Percentiles rank a stretch among this genome's conserved stretches.
phyloP scores from a whole-genome alignment of 2,329 filamentous ascomycete species.

The Xylariales sp. region DNA sequence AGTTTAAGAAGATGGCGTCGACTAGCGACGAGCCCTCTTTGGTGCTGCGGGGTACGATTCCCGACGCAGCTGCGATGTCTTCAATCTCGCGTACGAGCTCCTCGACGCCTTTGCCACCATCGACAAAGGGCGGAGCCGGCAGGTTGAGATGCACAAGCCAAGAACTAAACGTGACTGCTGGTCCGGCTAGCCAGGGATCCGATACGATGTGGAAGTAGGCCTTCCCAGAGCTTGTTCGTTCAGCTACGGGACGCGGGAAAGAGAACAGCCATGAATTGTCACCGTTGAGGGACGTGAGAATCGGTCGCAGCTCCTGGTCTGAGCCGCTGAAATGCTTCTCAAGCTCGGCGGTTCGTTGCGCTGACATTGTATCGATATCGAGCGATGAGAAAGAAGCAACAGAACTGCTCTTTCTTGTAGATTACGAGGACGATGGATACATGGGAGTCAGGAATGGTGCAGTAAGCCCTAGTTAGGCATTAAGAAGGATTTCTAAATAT shows the following conservation, averaged over 20 bases:
- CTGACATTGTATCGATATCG: no score
- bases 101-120: constrained; percentile 13
- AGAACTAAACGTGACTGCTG: background rate
- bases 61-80: constrained; percentile 3
- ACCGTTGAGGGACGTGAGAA: constrained; percentile 28
- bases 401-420: no score
- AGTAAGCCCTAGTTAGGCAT: no score
- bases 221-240: constrained; percentile 15
- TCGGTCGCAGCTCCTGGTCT: constrained; percentile 14
- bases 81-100: constrained; percentile 13
- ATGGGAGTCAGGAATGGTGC: no score
- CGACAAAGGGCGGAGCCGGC: constrained; percentile 3
- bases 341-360: background rate
- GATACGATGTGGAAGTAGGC: constrained; percentile 27
- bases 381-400: no score
- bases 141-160: constrained; percentile 11
- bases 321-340: background rate
- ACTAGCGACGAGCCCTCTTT: background rate
- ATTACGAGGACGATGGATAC: no score
- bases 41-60: background rate
- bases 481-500: no score
- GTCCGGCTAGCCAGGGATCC: constrained; percentile 29
- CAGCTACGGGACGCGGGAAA: constrained; percentile 23
- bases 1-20: constrained; percentile 13
- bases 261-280: constrained; percentile 31